Evolutionary conservation across 2,329 filamentous ascomycete species (phyloP), one percentile per base, ranked within the genome.

Genomic region (Bipolaris victoriae): DNA sequence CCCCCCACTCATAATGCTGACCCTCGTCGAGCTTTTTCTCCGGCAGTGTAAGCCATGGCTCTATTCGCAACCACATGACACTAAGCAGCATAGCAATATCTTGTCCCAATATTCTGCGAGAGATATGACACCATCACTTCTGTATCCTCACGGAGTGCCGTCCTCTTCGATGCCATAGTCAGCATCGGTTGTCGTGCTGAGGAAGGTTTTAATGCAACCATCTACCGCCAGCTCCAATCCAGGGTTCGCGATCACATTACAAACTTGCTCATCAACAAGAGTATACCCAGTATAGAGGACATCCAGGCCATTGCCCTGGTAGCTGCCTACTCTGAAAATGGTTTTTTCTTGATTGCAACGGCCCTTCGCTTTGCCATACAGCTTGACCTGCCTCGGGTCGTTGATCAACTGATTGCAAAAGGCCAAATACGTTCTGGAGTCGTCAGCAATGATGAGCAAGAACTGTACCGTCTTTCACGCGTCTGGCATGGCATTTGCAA

Each of bases 401-500:
- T 53, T 63, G 78, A 59, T 73, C 79, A 11, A 79, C 79, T 68
- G 72, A 79, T 66, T 68, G 78, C 49, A 72, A 72, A 33, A 66
- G 43, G 44, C 2, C 26, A 53, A 11, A 15, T 31, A 33, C 39
- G 36, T 22, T 40, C 46, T 41, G 40, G 52, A 40, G 26, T 40
- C n/a, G 35, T 35, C 31, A 15, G 60, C 60, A 62, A 57, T 4
- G 66, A 72, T 20, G 75, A 78, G 36, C 61, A 69, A 15, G 61
- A 66, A 10, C 62, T 83, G 1, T 75, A 74, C 44, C 66, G 71
- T 2, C 47, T 72, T 7, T 52, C 78, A 0, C 75, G 83, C 37
- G 78, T 82, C 0, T 85, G 83, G 82, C 80, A 84, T 65, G 81
- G 80, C 3, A 74, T 84, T 3, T 77, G 83, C 55, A 80, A 84